phyloP scores from a whole-genome alignment of 768 basidiomycete genomes.

The Clavulina sp. region DNA sequence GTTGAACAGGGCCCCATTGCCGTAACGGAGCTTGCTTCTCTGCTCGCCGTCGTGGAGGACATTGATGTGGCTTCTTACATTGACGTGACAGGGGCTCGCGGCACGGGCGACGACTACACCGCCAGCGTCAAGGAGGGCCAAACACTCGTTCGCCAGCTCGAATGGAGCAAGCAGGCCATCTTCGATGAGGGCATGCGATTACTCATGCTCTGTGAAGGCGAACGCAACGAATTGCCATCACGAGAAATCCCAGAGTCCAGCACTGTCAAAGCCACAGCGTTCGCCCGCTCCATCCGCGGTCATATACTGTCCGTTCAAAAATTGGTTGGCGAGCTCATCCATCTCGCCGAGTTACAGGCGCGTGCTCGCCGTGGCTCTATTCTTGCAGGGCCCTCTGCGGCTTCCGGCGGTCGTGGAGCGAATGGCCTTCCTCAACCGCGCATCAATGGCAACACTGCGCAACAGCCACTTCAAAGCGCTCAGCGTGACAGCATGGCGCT shows the following conservation, averaged over 20 bases:
- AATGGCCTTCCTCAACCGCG: too few relatives aligned
- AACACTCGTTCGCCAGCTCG: slow-evolving; percentile 47
- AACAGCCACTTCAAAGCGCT: too few relatives aligned
- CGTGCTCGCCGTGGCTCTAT: background rate
- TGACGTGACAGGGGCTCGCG: slow-evolving; percentile 30
- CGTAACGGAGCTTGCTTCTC: slow-evolving; percentile 26
- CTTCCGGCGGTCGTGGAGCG: too few relatives aligned
- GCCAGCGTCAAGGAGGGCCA: slow-evolving; percentile 57
- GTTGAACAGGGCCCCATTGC: background rate
- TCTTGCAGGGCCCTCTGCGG: too few relatives aligned
- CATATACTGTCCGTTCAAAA: background rate
- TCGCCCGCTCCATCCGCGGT: background rate
- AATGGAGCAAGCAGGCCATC: slow-evolving; percentile 49
- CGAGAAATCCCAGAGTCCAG: background rate
- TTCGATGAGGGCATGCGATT: slow-evolving; percentile 54
- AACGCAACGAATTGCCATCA: slow-evolving; percentile 13
- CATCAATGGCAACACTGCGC: too few relatives aligned
- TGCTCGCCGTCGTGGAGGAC: slow-evolving; percentile 43
- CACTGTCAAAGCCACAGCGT: background rate
- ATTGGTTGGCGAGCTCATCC: background rate
- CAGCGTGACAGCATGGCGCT: too few relatives aligned
- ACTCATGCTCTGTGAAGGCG: slow-evolving; percentile 38
- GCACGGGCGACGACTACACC: slow-evolving; percentile 21
- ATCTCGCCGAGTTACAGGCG: background rate
- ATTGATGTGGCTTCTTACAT: slow-evolving; percentile 67